A percentile compares a stretch with the other conserved stretches of the same genome.
Evolutionary conservation across 169 alveolate genomes (phyloP).

Genomic region (Miamiensis avidus): DNA sequence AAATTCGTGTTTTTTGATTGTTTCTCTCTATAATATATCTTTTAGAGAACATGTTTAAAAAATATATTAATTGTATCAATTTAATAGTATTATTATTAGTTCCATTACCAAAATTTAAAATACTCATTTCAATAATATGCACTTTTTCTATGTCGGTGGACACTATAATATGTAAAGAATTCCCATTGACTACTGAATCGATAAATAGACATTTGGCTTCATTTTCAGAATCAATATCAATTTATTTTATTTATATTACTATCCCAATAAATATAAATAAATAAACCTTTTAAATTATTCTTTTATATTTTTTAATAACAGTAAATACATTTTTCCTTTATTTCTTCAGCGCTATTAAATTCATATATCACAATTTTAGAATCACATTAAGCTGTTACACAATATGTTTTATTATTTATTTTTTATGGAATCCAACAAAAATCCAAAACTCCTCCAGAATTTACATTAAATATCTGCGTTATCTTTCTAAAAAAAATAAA

Average conservation of each 20-base stretch:
- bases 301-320: too few relatives aligned
- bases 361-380: not conserved
- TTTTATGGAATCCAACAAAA: not conserved
- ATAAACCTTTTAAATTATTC: too few relatives aligned
- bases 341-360: not conserved
- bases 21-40: too few relatives aligned
- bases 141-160: not conserved
- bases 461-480: too few relatives aligned
- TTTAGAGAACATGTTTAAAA: too few relatives aligned
- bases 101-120: not conserved
- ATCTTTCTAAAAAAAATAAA: too few relatives aligned
- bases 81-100: too few relatives aligned
- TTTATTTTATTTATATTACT: not conserved
- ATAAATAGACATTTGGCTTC: not conserved
- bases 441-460: not conserved
- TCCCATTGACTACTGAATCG: not conserved
- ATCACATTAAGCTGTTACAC: not conserved
- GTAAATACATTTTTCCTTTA: not conserved
- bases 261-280: too few relatives aligned
- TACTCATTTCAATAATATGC: too few relatives aligned
- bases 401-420: too few relatives aligned
- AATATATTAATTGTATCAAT: too few relatives aligned
- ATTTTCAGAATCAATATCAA: not conserved
- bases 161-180: too few relatives aligned
- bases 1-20: constrained; percentile 10